Percentiles rank a stretch among this genome's conserved stretches.
phyloP scores from a whole-genome alignment of 768 basidiomycete species.

The Coprinellus micaceus region DNA sequence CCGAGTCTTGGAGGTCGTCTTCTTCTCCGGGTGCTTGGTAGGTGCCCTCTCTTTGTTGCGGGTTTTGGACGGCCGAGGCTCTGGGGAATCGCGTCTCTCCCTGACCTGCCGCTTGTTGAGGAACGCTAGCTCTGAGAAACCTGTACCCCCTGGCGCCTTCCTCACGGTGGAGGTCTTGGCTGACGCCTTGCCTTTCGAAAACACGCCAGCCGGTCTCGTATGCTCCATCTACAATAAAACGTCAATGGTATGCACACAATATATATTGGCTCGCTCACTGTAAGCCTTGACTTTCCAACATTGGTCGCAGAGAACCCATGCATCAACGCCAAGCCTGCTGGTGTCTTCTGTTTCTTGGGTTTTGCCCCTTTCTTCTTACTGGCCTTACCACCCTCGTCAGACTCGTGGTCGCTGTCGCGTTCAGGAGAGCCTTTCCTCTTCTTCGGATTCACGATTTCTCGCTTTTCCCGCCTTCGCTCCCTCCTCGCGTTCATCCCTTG shows the following conservation, averaged over 20 bases:
- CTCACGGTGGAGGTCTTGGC: conserved; percentile 29
- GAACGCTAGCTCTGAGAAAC: conserved; percentile 48
- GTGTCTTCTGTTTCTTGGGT: conserved; percentile 25
- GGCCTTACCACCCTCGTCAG: conserved; percentile 18
- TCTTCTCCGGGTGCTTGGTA: not conserved
- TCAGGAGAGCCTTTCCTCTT: conserved; percentile 9
- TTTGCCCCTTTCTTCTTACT: conserved; percentile 21
- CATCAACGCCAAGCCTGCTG: conserved; percentile 59
- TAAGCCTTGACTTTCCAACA: conserved; percentile 58
- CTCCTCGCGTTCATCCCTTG: too few relatives aligned
- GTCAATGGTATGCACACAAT: too few relatives aligned
- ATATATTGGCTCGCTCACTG: too few relatives aligned
- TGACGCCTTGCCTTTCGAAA: conserved; percentile 65
- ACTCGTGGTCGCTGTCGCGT: conserved; percentile 7
- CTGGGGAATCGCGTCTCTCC: not conserved
- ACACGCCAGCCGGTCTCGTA: conserved; percentile 47
- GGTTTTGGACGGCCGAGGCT: not conserved
- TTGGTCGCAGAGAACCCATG: conserved; percentile 63
- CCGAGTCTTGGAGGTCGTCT: not conserved
- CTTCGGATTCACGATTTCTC: conserved; percentile 45
- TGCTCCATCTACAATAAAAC: conserved; percentile 45
- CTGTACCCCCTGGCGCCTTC: conserved; percentile 12
- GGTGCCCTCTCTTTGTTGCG: not conserved
- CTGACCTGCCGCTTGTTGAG: conserved; percentile 26
- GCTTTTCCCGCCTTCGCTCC: conserved; percentile 61